These are phyloP conservation scores for Fusarium zealandicum DNA, from an alignment of 2,329 filamentous ascomycete genomes.

Conservation along the genomic window DNA sequence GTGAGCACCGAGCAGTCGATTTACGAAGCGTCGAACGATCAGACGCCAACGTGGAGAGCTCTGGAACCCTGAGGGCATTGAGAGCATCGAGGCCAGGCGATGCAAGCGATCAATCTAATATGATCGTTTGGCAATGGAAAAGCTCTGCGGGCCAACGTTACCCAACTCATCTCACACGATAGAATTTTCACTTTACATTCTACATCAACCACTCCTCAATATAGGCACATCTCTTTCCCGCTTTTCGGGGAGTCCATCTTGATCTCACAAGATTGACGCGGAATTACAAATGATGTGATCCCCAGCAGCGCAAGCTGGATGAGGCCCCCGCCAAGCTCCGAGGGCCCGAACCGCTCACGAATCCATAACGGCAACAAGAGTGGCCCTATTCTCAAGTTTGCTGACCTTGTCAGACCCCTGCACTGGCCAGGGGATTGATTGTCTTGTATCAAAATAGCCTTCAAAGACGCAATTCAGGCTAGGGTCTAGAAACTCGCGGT, in stretches of 20 bases:
- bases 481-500: slow-evolving; percentile 13
- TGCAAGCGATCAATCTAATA: not conserved
- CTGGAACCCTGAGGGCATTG: not conserved
- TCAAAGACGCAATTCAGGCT: slow-evolving; percentile 32
- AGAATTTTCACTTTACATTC: not conserved
- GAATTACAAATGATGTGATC: slow-evolving; percentile 16
- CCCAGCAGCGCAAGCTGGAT: not conserved
- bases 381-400: slow-evolving; percentile 11
- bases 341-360: slow-evolving; percentile 9
- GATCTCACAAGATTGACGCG: not conserved
- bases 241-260: slow-evolving; percentile 16
- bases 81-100: not conserved
- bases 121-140: not conserved
- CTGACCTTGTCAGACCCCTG: too few relatives aligned
- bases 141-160: slow-evolving; percentile 6
- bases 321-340: slow-evolving; percentile 1
- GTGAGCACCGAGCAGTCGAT: slow-evolving; percentile 4
- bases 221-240: not conserved
- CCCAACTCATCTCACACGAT: not conserved
- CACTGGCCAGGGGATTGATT: slow-evolving; percentile 7
- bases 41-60: not conserved
- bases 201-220: not conserved
- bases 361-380: slow-evolving; percentile 8
- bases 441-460: slow-evolving; percentile 30
- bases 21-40: slow-evolving; percentile 4